Conservation (phyloP, 2,329 filamentous ascomycete species). For the Arachnomyces sp. region DNA sequence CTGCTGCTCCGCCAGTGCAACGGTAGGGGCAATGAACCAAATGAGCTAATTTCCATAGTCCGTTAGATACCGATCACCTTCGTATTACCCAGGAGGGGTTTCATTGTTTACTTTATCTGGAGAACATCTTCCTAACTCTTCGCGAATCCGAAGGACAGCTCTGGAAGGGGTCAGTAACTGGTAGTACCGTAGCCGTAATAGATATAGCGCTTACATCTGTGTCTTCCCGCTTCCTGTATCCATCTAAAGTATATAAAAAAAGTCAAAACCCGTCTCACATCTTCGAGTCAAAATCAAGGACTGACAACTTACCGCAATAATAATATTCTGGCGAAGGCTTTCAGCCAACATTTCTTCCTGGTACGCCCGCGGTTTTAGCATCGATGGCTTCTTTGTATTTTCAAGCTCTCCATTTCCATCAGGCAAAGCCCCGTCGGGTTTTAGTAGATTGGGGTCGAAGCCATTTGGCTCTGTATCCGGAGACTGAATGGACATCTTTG, state of each 20-base stretch:
- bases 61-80: background rate
- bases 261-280: background rate
- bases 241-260: conserved; percentile 60
- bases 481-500: no score
- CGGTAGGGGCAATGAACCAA: conserved; percentile 69
- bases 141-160: conserved; percentile 59
- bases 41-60: conserved; percentile 33
- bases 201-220: conserved; percentile 54
- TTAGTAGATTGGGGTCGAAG: no score
- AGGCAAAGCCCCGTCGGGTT: background rate
- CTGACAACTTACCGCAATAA: conserved; percentile 53
- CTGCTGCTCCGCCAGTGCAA: conserved; percentile 62
- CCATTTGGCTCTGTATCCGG: no score
- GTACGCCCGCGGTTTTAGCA: conserved; percentile 47
- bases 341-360: conserved; percentile 69
- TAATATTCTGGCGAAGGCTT: conserved; percentile 62
- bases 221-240: conserved; percentile 75
- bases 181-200: background rate
- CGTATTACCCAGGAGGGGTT: background rate
- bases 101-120: conserved; percentile 50
- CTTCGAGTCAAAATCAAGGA: background rate
- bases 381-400: background rate
- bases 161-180: conserved; percentile 29
- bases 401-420: background rate
- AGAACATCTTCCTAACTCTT: conserved; percentile 51